phyloP scores from a whole-genome alignment of 2,329 filamentous ascomycete genomes.

The Nigrograna mackinnonii region DNA sequence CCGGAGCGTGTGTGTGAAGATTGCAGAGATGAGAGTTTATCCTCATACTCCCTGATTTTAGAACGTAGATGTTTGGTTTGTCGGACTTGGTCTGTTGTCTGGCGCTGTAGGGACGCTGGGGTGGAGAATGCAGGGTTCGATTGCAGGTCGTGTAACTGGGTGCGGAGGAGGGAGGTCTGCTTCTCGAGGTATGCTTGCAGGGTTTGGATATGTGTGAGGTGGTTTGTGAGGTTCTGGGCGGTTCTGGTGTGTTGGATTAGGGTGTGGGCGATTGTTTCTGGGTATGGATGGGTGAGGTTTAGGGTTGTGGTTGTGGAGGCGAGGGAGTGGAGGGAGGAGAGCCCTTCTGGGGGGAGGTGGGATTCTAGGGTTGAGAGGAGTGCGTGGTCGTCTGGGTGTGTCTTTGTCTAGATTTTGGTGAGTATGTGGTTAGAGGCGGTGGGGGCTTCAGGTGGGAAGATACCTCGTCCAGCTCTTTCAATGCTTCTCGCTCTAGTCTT shows the following conservation, averaged over 20 bases:
- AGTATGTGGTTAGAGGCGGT: slow-evolving; percentile 5
- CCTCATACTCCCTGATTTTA: slow-evolving; percentile 68
- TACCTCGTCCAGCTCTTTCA: slow-evolving; percentile 56
- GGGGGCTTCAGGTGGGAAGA: slow-evolving; percentile 12
- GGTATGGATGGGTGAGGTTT: slow-evolving; percentile 30
- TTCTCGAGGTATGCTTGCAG: slow-evolving; percentile 36
- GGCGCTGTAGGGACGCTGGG: slow-evolving; percentile 62
- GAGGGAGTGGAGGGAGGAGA: slow-evolving; percentile 37
- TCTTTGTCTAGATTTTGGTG: slow-evolving; percentile 17
- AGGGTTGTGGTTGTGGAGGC: slow-evolving; percentile 42
- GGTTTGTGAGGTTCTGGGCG: slow-evolving; percentile 33
- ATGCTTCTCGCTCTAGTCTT: slow-evolving; percentile 61
- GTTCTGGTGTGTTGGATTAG: slow-evolving; percentile 36
- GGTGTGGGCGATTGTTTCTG: slow-evolving; percentile 34
- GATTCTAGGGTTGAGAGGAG: slow-evolving; percentile 25
- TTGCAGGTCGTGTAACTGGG: slow-evolving; percentile 33
- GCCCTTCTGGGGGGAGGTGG: slow-evolving; percentile 29
- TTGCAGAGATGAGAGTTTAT: slow-evolving; percentile 43
- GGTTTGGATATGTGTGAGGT: slow-evolving; percentile 33
- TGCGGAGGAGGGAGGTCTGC: slow-evolving; percentile 32
- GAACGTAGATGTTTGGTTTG: slow-evolving; percentile 68
- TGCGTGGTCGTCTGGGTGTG: slow-evolving; percentile 21
- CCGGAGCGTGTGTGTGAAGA: slow-evolving; percentile 13
- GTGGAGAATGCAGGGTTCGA: slow-evolving; percentile 43
- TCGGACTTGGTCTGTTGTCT: slow-evolving; percentile 75